Evolutionary conservation across 768 basidiomycete genomes (phyloP).

Genomic region (Leccinum disarticulatum): DNA sequence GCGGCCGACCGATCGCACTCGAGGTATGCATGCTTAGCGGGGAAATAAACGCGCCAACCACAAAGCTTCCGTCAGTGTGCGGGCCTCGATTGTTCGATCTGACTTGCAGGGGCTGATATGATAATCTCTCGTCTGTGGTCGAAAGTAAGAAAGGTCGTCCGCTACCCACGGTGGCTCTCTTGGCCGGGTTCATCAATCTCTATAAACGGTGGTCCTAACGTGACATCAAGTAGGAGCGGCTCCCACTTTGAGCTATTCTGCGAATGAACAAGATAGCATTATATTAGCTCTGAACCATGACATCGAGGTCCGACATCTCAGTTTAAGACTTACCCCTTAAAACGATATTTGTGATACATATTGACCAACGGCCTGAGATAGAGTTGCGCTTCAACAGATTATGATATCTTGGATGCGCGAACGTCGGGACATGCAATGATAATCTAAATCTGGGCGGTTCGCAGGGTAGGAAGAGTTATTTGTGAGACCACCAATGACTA

Average conservation of each 20-base stretch:
- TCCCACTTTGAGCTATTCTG: too few relatives aligned
- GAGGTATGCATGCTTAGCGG: slow-evolving; percentile 28
- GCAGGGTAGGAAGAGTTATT: background rate
- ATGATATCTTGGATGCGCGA: background rate
- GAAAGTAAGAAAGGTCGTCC: slow-evolving; percentile 35
- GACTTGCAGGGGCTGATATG: background rate
- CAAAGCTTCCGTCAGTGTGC: slow-evolving; percentile 42
- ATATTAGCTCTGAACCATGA: too few relatives aligned
- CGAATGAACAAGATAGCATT: too few relatives aligned
- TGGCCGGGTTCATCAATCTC: slow-evolving; percentile 25
- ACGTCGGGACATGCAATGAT: background rate
- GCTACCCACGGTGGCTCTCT: slow-evolving; percentile 36
- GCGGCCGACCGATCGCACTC: slow-evolving; percentile 43
- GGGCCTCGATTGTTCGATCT: slow-evolving; percentile 7
- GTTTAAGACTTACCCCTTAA: too few relatives aligned
- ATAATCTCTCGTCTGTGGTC: slow-evolving; percentile 34
- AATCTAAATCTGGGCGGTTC: background rate
- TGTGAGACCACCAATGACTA: background rate
- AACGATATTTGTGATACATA: too few relatives aligned
- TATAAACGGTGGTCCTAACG: slow-evolving; percentile 33
- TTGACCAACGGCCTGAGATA: too few relatives aligned
- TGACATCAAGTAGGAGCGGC: slow-evolving; percentile 10
- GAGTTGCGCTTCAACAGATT: background rate
- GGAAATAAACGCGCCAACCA: slow-evolving; percentile 36
- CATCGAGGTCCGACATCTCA: too few relatives aligned